phyloP scores from a whole-genome alignment of 345 rosid genomes.

The Raphanus sativus region DNA sequence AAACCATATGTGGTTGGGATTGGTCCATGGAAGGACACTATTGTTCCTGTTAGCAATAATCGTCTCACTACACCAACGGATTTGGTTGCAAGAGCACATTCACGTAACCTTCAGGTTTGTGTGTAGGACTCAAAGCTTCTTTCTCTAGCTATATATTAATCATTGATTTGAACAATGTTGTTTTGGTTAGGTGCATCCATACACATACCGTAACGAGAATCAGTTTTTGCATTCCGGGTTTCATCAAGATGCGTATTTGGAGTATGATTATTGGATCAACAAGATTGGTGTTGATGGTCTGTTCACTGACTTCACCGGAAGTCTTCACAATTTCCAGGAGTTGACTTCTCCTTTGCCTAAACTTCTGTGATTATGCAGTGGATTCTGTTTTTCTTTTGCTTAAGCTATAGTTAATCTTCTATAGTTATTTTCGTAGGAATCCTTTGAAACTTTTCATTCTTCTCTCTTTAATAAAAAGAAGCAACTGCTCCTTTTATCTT shows the following conservation, averaged over 20 bases:
- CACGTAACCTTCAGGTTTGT: slow-evolving; percentile 71
- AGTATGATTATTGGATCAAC: slow-evolving; percentile 80
- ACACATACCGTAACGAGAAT: slow-evolving; percentile 80
- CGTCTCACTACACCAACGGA: slow-evolving; percentile 70
- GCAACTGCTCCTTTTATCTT: neutral
- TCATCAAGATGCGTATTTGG: slow-evolving; percentile 68
- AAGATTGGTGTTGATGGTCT: slow-evolving; percentile 80
- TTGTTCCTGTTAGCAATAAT: slow-evolving; percentile 66
- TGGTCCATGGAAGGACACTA: slow-evolving; percentile 97
- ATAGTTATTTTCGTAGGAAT: neutral
- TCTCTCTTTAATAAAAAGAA: neutral
- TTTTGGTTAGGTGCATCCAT: slow-evolving; percentile 79
- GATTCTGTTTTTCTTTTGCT: neutral
- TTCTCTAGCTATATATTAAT: neutral
- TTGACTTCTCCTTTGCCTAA: slow-evolving; percentile 48
- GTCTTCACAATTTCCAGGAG: slow-evolving; percentile 69
- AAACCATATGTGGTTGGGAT: slow-evolving; percentile 86
- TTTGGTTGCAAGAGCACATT: slow-evolving; percentile 84
- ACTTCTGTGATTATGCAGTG: slow-evolving; percentile 4
- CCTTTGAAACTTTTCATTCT: neutral
- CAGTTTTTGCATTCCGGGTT: slow-evolving; percentile 58
- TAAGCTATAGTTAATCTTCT: neutral
- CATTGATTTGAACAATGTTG: slow-evolving; percentile 1
- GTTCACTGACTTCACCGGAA: slow-evolving; percentile 91
- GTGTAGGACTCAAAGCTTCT: neutral